Evolutionary conservation across 768 basidiomycete genomes (phyloP), one percentile per base, ranked within the genome.

Genomic region (Mycena indigotica): DNA sequence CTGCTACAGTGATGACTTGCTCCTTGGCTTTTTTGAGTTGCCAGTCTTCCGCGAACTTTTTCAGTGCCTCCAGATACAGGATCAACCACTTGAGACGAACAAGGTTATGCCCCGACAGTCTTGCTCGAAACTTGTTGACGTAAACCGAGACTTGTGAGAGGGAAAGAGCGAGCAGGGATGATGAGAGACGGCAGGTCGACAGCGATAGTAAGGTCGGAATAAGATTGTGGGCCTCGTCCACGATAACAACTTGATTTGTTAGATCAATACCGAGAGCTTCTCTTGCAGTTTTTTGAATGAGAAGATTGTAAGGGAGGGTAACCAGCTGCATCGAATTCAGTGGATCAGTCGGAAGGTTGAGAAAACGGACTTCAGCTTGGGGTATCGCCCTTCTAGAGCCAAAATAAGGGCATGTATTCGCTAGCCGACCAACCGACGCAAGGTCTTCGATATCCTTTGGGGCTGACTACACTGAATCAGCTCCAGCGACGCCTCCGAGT

Each of bases 201-300:
- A 97, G 78, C 1, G 93, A 90, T 8, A 99, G 82, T 2, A 99
- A 76, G 0, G 95, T 93, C 19, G 94, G 87, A 65, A 95, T 93
- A 49, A 97, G 73, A 70, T 97, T 98, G 72, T 99, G 96, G 0
- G 96, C 96, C 75, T 99, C 96, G 67, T 99, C 96, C 53, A 99
- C 85, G 23, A 98, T 80, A 28, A 99, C 84, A 17, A 98, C 78
- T 65, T 97, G 93, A 65, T 87, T 83, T 12, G 81, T 88, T 44
- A 97, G 75, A 66, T 92, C 84, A 56, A 99, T 95, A 2, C 90
- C 90, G 0, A 98, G 78, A 0, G 93, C 86, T 66, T 97, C 93
- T 50, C 96, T 79, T 2, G 95, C 91, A 1, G 82, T 80, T 59
- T 84, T 88, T 60, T 93, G 88, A 4, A 99, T 75, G 1, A 98